Percentiles rank a stretch among this genome's conserved stretches.
phyloP scores from a whole-genome alignment of 116 monocot species.

The Papilionanthe hybrid region DNA sequence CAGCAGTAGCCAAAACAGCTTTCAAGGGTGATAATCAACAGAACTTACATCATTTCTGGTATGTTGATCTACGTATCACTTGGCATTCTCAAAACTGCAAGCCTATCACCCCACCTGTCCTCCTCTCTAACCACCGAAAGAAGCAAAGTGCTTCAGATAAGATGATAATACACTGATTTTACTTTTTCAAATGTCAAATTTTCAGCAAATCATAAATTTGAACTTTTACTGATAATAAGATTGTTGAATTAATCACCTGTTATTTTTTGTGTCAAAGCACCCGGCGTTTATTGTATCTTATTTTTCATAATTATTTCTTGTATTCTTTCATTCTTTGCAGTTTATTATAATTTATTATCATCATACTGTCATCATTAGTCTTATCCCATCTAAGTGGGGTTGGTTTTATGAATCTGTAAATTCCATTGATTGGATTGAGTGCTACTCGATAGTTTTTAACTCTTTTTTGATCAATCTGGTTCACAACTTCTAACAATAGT shows the following conservation, averaged over 20 bases:
- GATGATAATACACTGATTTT: neutral
- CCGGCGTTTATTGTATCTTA: neutral
- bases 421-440: neutral
- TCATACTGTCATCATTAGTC: neutral
- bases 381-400: neutral
- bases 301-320: neutral
- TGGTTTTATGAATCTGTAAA: neutral
- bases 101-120: neutral
- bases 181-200: neutral
- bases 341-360: neutral
- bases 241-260: neutral
- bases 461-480: neutral
- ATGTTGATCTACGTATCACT: slow-evolving; percentile 9
- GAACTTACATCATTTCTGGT: slow-evolving; percentile 99
- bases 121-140: neutral
- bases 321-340: neutral
- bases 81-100: too few species aligned
- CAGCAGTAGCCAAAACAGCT: slow-evolving; percentile 92
- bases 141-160: neutral
- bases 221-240: neutral
- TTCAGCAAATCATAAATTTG: slow-evolving; percentile 1
- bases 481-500: neutral
- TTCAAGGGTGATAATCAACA: slow-evolving; percentile 95
- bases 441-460: neutral
- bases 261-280: neutral